A percentile compares a stretch with the other conserved stretches of the same genome.
Evolutionary conservation across 805 yeast species (phyloP).

Genomic region (Saccharomycopsis microspora): DNA sequence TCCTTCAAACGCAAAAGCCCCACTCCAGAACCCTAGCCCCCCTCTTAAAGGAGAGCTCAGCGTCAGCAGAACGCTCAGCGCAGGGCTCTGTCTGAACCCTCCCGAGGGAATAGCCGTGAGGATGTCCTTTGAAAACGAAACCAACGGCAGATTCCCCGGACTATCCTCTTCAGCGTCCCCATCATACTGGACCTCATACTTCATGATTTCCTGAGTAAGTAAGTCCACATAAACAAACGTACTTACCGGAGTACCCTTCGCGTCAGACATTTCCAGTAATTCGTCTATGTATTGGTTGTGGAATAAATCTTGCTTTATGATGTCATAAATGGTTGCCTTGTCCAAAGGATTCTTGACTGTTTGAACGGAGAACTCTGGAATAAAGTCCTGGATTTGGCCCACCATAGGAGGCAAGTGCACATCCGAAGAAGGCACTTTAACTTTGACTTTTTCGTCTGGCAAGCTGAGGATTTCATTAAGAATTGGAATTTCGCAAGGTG

Average conservation of each 20-base stretch:
- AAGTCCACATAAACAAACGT: conserved; percentile 2
- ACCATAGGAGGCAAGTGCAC: conserved; percentile 15
- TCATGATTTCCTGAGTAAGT: conserved; percentile 11
- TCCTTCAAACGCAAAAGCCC: conserved; percentile 9
- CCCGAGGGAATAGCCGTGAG: no score
- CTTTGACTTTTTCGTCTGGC: neutral
- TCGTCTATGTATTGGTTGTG: conserved; percentile 15
- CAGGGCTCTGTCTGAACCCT: no score
- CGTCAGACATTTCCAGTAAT: neutral
- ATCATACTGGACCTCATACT: conserved; percentile 8
- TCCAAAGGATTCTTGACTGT: conserved; percentile 11
- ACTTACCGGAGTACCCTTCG: neutral
- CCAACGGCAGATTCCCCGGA: no score
- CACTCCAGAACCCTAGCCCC: no score
- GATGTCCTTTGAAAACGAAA: no score
- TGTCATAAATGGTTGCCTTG: conserved; percentile 1
- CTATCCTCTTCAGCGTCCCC: no score
- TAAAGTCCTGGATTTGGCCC: conserved; percentile 12
- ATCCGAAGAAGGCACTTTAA: conserved; percentile 5
- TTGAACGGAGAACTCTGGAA: conserved; percentile 16
- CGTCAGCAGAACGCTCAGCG: no score
- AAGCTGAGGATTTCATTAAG: neutral
- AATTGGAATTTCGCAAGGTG: neutral
- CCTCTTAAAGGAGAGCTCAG: no score
- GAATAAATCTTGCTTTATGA: conserved; percentile 15